phyloP scores from a whole-genome alignment of 352 stramenopile species.

The Phytophthora sojae region DNA sequence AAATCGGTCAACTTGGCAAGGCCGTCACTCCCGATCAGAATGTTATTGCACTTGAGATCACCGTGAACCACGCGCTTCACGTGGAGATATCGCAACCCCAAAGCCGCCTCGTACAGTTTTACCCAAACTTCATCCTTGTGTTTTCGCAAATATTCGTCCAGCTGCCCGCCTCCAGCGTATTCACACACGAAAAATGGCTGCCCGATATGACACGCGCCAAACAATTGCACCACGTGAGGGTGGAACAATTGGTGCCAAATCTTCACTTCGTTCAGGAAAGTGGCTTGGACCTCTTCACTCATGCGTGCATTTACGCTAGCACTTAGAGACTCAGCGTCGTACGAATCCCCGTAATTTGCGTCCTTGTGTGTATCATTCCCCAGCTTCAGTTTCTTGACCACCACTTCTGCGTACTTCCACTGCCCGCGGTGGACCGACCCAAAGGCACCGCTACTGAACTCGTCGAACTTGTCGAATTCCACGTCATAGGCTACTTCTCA shows the following conservation, averaged over 20 bases:
- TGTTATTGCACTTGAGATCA: background rate
- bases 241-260: conserved; percentile 15
- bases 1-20: background rate
- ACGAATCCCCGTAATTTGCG: background rate
- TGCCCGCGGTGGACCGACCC: conserved; percentile 21
- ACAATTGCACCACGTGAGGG: background rate
- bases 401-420: conserved; percentile 22
- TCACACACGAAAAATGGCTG: conserved; percentile 8
- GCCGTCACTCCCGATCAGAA: background rate
- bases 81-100: background rate
- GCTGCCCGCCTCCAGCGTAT: background rate
- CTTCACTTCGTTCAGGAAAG: conserved; percentile 7
- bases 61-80: background rate
- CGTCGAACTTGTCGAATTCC: conserved; percentile 22
- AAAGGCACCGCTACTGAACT: conserved; percentile 27
- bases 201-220: background rate
- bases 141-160: background rate
- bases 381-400: conserved; percentile 30
- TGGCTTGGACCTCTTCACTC: background rate
- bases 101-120: background rate
- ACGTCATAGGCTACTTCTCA: conserved; percentile 25
- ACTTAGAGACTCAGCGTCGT: background rate
- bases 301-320: background rate
- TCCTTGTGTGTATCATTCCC: background rate
- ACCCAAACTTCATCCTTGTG: background rate